Base-by-base conservation (phyloP, 352 stramenopile genomes). In the Blastocystis sp. region DNA sequence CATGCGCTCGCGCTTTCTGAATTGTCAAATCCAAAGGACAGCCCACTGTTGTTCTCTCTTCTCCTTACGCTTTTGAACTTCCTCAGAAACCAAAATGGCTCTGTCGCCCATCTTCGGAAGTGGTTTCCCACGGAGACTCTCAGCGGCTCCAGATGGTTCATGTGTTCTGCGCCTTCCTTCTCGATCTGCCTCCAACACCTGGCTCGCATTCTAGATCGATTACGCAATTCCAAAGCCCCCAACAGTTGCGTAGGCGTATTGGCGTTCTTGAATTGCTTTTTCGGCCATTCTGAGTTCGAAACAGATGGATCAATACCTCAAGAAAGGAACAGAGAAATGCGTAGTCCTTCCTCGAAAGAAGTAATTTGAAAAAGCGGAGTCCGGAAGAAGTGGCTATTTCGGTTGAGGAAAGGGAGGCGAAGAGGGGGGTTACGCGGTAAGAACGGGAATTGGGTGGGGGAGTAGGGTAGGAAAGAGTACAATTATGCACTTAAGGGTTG, bases 41-140 rank as follows among this genome's bases (percentile, higher is more conserved):
- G 0, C n/a, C 1, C 21, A 78, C 61, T 57, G 6, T 29, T 86
- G 61, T 51, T 73, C 61, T 61, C 36, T 24, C 16, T 54, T 36
- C 24, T 86, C 53, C 36, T 87, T 71, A 24, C 24, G 40, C 42
- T 87, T 54, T 69, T 87, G 36, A 6, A 86, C 27, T 42, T 51
- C 84, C 8, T 86, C 38, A 21, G 67, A 76, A 2, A 67, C 34
- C 11, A 34, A 27, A 21, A 53, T 29, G 27, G 57, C 69, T 16
- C 73, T 16, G 56, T 87, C 84, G n/a, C 84, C 84, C 84, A 87
- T 87, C 36, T 49, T 78, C 24, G 27, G 42, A 11, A 69, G 11
- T 51, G 24, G 48, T 29, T 59, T 29, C 9, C 57, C 84, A 1
- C 42, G 14, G 51, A 87, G 34, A 51, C 67, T 81, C 56, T 87